phyloP scores from a whole-genome alignment of 2,329 filamentous ascomycete species.

The Fusarium sp. region DNA sequence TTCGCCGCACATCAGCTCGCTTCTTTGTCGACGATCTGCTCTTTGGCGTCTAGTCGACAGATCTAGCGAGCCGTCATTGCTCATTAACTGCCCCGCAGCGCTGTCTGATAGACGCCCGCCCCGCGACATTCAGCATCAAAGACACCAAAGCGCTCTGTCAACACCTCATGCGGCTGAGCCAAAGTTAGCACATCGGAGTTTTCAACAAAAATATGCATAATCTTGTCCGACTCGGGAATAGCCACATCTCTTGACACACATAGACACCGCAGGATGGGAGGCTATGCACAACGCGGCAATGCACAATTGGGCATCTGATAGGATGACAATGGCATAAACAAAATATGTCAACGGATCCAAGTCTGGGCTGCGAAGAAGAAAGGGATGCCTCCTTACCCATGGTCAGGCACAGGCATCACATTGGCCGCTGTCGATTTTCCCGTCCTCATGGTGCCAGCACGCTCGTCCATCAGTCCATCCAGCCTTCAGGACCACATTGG shows the following conservation, averaged over 20 bases:
- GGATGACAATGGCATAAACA: slow-evolving; percentile 42
- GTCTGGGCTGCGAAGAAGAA: slow-evolving; percentile 22
- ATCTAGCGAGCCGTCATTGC: slow-evolving; percentile 7
- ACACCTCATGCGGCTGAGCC: slow-evolving; percentile 30
- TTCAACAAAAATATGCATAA: slow-evolving; percentile 33
- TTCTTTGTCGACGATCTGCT: slow-evolving; percentile 13
- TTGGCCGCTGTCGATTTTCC: slow-evolving; percentile 39
- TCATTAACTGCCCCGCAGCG: slow-evolving; percentile 13
- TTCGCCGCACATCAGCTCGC: neutral
- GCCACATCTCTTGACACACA: slow-evolving; percentile 5
- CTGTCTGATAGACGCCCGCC: slow-evolving; percentile 24
- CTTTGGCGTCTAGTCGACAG: slow-evolving; percentile 15
- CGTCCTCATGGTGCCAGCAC: slow-evolving; percentile 33
- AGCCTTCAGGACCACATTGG: slow-evolving; percentile 3
- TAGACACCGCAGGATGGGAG: slow-evolving; percentile 2
- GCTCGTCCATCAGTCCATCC: slow-evolving; percentile 41
- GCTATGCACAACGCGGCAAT: slow-evolving; percentile 12
- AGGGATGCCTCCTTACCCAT: slow-evolving; percentile 14
- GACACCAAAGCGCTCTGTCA: slow-evolving; percentile 11
- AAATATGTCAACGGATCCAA: slow-evolving; percentile 31
- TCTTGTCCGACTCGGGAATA: slow-evolving; percentile 19
- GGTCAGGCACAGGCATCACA: slow-evolving; percentile 36
- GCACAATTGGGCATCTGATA: slow-evolving; percentile 26
- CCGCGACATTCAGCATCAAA: slow-evolving; percentile 24
- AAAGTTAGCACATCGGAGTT: slow-evolving; percentile 36